Percentiles rank a stretch among this genome's conserved stretches.
phyloP scores from a whole-genome alignment of 2,329 filamentous ascomycete genomes.

The Fusarium protoensiforme region DNA sequence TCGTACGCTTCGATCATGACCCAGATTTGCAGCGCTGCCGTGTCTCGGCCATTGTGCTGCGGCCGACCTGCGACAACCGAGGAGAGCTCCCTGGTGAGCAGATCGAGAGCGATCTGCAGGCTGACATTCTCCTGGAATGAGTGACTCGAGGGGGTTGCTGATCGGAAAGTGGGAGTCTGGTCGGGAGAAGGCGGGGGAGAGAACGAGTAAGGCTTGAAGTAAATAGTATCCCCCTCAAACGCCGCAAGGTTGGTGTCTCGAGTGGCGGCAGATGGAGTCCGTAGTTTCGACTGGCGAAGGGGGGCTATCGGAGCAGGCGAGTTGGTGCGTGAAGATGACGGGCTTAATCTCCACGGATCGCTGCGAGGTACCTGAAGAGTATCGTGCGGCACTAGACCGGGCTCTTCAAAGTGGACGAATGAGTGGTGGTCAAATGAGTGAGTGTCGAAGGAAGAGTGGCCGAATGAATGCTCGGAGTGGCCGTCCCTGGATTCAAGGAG shows the following conservation, averaged over 20 bases:
- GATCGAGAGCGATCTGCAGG: constrained; percentile 62
- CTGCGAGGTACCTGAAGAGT: constrained; percentile 29
- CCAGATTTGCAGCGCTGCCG: constrained; percentile 62
- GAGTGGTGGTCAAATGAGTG: constrained; percentile 44
- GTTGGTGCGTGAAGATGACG: constrained; percentile 18
- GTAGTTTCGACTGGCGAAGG: constrained; percentile 23
- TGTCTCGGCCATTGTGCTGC: constrained; percentile 43
- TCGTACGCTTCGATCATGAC: constrained; percentile 71
- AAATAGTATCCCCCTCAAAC: constrained; percentile 59
- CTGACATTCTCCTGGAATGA: constrained; percentile 51
- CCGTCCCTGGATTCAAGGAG: constrained; percentile 53
- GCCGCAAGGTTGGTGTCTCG: constrained; percentile 60
- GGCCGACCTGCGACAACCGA: constrained; percentile 50
- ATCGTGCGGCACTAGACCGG: constrained; percentile 14
- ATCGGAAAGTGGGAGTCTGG: constrained; percentile 27
- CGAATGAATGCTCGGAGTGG: constrained; percentile 46
- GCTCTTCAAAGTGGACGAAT: constrained; percentile 23
- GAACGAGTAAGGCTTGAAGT: constrained; percentile 59
- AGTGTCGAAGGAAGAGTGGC: neutral
- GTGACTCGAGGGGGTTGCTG: constrained; percentile 24
- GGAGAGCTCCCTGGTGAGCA: constrained; percentile 62
- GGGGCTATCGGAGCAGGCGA: constrained; percentile 40
- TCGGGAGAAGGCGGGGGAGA: constrained; percentile 49
- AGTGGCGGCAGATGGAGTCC: constrained; percentile 49
- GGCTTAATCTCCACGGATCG: constrained; percentile 12